A percentile compares a stretch with the other conserved stretches of the same genome.
These are phyloP conservation scores for Carex sylvatica DNA, from an alignment of 202 grass and related monocot species.

Conservation along the genomic window DNA sequence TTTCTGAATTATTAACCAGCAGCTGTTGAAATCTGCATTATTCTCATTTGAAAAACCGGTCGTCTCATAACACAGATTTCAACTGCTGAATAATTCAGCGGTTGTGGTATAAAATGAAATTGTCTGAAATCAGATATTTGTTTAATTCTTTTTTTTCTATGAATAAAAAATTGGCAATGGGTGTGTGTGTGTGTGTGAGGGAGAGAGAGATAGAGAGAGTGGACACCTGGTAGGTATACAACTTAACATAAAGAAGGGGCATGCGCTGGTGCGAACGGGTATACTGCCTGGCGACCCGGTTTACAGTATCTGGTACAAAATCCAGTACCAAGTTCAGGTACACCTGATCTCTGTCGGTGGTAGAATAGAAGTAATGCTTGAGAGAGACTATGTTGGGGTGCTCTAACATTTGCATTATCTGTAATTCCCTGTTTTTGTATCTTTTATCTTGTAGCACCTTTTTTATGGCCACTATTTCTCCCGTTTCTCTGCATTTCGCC, in stretches of 20 bases:
- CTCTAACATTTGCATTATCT: constrained; percentile 98
- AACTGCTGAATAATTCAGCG: no score
- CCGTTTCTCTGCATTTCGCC: constrained; percentile 97
- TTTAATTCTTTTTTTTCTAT: no score
- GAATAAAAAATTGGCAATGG: no score
- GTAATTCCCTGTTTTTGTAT: constrained; percentile 94
- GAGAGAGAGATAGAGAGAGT: constrained; percentile 14
- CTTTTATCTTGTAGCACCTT: constrained; percentile 98
- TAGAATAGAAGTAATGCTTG: constrained; percentile 96
- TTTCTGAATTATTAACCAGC: no score
- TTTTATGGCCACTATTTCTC: constrained; percentile 95
- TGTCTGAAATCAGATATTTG: no score
- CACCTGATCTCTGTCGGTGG: constrained; percentile 77
- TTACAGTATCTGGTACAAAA: constrained; percentile 92
- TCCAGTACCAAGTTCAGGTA: constrained; percentile 97
- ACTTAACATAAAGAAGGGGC: constrained; percentile 85
- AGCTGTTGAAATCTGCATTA: no score
- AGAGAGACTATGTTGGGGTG: constrained; percentile 89
- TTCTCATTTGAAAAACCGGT: no score
- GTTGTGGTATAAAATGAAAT: no score
- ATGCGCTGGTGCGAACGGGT: constrained; percentile 82
- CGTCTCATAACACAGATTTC: no score
- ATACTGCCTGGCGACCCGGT: constrained; percentile 72
- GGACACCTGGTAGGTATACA: constrained; percentile 88
- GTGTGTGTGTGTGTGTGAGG: background rate